A percentile compares a stretch with the other conserved stretches of the same genome.
Evolutionary conservation across 768 basidiomycete genomes (phyloP).

Genomic region (Podaxis mareebaensis): DNA sequence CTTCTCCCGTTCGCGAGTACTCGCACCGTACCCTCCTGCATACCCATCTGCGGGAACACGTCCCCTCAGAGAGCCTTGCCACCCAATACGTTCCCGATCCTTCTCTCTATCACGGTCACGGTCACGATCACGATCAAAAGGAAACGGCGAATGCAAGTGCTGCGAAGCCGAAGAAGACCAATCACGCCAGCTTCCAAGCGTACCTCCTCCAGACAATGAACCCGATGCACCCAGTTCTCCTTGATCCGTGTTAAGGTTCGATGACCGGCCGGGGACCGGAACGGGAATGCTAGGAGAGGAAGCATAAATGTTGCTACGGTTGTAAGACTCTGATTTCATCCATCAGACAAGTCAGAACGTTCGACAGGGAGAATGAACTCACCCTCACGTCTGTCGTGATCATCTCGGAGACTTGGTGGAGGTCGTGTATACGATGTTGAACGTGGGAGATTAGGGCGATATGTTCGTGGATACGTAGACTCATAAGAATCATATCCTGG

Average conservation of each 20-base stretch:
- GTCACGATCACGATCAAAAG: not conserved
- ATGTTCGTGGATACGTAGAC: not conserved
- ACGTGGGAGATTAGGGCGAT: not conserved
- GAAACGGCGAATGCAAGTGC: not conserved
- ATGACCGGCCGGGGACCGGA: conserved; percentile 8
- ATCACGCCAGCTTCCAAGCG: conserved; percentile 9
- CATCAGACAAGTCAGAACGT: not conserved
- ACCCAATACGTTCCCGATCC: not conserved
- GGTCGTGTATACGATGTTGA: not conserved
- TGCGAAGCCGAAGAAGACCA: conserved; percentile 2
- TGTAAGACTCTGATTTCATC: conserved; percentile 1
- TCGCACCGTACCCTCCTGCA: not conserved
- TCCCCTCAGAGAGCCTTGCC: conserved; percentile 4
- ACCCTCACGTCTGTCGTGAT: conserved; percentile 9
- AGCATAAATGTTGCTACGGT: conserved; percentile 1
- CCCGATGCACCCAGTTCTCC: not conserved
- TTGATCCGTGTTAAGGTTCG: not conserved
- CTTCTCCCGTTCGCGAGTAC: not conserved
- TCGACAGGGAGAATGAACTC: not conserved
- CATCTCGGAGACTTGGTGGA: not conserved
- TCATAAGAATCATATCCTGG: not conserved
- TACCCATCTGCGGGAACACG: not conserved
- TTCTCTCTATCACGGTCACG: not conserved
- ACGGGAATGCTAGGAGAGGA: conserved; percentile 9
- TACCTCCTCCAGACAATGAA: not conserved